Base-by-base conservation (phyloP, 2,329 filamentous ascomycete genomes). In the Pezicula radicicola region DNA sequence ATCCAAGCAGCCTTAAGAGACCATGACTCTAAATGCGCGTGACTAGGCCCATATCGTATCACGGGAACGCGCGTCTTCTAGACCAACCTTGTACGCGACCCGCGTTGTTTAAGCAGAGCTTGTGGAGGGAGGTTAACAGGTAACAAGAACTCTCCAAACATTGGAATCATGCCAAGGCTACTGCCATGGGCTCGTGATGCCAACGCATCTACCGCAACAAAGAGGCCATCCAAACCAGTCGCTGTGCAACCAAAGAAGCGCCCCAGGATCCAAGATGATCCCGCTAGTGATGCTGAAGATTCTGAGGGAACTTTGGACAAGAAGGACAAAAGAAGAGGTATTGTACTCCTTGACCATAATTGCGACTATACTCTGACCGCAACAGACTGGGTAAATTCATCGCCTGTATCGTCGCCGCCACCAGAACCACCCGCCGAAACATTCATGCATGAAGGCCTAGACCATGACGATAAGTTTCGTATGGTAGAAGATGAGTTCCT, bases 401-500 rank as follows among this genome's bases (percentile, higher is more conserved):
- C 71, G 30, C 70, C 72, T 15, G 80, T 79, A 0, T 77, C 76
- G 8, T 81, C 80, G 3, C 78, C 79, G 5, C 75, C 77, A 1
- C 76, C 76, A 1, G 71, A 75, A 21, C 72, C 77, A 9, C 73
- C 75, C 1, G 54, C 62, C 47, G 75, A 81, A 68, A 70, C 64
- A 9, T 63, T 62, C 27, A 91, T 93, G 87, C 72, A 75, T 2
- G 75, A 83, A 44, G 85, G 84, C 3, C 67, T 79, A n/a, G 73
- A 79, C 4, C 68, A 77, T n/a, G 89, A 94, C 66, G 88, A 92
- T 64, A 72, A 71, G 50, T 93, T 83, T 68, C 85, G 88, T 61
- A 92, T 93, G 87, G 89, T 94, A 0, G 89, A 93, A 67, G 89
- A 94, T 61, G 89, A 93, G 59, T 83, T 94, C 56, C 71, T 87